A percentile compares a stretch with the other conserved stretches of the same genome.
phyloP scores from a whole-genome alignment of 306 rosid genomes.

The Rosa persica region DNA sequence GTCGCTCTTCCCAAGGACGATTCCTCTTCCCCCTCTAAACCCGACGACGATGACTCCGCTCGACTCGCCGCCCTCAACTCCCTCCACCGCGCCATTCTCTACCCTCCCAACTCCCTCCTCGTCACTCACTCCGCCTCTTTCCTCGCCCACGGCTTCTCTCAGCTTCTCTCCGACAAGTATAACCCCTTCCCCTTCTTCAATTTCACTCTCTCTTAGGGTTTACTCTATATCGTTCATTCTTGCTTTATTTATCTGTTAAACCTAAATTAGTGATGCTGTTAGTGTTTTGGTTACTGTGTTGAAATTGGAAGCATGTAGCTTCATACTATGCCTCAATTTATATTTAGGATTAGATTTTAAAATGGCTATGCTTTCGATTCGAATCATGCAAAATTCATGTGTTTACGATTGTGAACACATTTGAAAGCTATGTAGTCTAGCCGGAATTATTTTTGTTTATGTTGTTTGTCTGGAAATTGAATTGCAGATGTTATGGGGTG shows the following conservation, averaged over 20 bases:
- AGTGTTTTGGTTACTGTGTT: not conserved
- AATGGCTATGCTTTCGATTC: too few relatives aligned
- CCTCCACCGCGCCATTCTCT: slow-evolving; percentile 81
- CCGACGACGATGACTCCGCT: slow-evolving; percentile 55
- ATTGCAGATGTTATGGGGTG: slow-evolving; percentile 58
- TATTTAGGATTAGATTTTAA: too few relatives aligned
- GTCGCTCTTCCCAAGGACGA: slow-evolving; percentile 70
- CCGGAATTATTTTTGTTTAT: slow-evolving; percentile 12
- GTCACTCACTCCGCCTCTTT: slow-evolving; percentile 85
- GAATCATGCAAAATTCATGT: not conserved
- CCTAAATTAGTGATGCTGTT: not conserved
- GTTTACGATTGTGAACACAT: not conserved
- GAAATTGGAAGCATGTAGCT: not conserved
- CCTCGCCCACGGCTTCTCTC: slow-evolving; percentile 79
- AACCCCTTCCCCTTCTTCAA: not conserved
- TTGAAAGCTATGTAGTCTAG: not conserved
- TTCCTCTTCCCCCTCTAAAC: slow-evolving; percentile 18
- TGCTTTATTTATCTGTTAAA: not conserved
- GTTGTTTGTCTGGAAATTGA: slow-evolving; percentile 12
- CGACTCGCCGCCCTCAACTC: slow-evolving; percentile 74
- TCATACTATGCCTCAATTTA: not conserved
- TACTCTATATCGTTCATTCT: not conserved
- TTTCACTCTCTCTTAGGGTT: not conserved
- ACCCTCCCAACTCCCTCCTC: slow-evolving; percentile 82
- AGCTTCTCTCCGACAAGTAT: slow-evolving; percentile 86